Evolutionary conservation across 306 rosid genomes (phyloP).

Genomic region (Cucumis hystrix): DNA sequence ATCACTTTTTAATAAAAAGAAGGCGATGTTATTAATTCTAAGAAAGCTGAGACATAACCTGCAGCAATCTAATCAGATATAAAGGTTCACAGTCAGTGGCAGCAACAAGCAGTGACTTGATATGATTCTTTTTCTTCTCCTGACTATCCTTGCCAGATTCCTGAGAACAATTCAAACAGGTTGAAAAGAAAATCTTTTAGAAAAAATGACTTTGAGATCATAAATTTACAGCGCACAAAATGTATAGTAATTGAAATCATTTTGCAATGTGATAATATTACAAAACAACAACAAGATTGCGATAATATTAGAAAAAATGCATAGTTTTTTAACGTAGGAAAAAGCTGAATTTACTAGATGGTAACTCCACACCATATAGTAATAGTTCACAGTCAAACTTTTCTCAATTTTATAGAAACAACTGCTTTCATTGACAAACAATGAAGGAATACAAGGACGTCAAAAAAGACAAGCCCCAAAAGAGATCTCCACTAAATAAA

Average conservation of each 20-base stretch:
- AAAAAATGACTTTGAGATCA: not conserved
- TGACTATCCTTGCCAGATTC: slow-evolving; percentile 96
- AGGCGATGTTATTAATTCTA: slow-evolving; percentile 7
- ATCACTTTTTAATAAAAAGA: not conserved
- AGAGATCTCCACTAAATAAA: too few species aligned
- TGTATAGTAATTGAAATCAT: too few species aligned
- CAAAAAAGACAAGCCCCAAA: too few species aligned
- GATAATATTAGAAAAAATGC: not conserved
- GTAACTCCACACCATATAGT: not conserved
- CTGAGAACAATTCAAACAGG: slow-evolving; percentile 24
- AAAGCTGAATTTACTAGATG: not conserved
- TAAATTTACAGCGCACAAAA: not conserved
- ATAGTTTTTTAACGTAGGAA: not conserved
- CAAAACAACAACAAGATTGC: not conserved
- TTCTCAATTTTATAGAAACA: too few species aligned
- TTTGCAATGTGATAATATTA: not conserved
- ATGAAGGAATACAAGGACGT: too few species aligned
- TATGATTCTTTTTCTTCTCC: slow-evolving; percentile 80
- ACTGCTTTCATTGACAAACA: too few species aligned
- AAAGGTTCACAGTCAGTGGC: slow-evolving; percentile 89
- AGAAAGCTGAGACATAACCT: slow-evolving; percentile 37
- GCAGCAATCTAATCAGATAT: slow-evolving; percentile 71
- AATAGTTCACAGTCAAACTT: not conserved
- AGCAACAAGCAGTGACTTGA: slow-evolving; percentile 81
- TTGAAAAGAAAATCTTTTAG: not conserved